These are phyloP conservation scores for Gremmenia infestans DNA, from an alignment of 2,329 filamentous ascomycete genomes.

Conservation along the genomic window DNA sequence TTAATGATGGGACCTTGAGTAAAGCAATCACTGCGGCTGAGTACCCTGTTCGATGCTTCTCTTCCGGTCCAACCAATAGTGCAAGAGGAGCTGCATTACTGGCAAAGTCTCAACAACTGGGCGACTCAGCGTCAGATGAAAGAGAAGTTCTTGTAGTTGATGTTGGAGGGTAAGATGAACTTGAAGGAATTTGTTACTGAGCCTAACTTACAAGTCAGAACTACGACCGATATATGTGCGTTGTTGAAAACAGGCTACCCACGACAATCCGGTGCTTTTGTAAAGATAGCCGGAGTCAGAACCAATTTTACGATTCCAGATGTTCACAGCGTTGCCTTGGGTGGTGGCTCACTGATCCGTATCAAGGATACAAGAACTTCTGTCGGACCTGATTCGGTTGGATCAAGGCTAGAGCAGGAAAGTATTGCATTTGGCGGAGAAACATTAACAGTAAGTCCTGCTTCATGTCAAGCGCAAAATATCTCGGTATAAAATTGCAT, in stretches of 20 bases:
- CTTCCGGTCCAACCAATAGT: slow-evolving; percentile 59
- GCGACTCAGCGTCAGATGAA: slow-evolving; percentile 13
- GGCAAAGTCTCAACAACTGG: slow-evolving; percentile 15
- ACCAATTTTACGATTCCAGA: slow-evolving; percentile 56
- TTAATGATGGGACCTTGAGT: slow-evolving; percentile 60
- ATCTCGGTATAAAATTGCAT: slow-evolving; percentile 18
- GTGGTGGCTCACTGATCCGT: slow-evolving; percentile 46
- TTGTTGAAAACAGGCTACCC: slow-evolving; percentile 55
- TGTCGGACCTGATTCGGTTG: slow-evolving; percentile 54
- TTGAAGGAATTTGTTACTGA: neutral
- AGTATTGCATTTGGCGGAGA: slow-evolving; percentile 49
- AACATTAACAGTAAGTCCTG: slow-evolving; percentile 47
- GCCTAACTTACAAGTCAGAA: slow-evolving; percentile 33
- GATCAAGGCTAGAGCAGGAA: slow-evolving; percentile 43
- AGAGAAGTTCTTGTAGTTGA: slow-evolving; percentile 42
- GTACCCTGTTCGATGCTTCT: slow-evolving; percentile 57
- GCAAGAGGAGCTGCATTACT: slow-evolving; percentile 60
- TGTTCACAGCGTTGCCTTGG: slow-evolving; percentile 51
- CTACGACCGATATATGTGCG: slow-evolving; percentile 55
- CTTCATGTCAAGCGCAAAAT: neutral
- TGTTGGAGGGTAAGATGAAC: slow-evolving; percentile 41
- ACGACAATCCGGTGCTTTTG: slow-evolving; percentile 52
- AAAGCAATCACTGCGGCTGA: slow-evolving; percentile 48
- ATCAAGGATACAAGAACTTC: slow-evolving; percentile 42
- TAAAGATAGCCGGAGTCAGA: slow-evolving; percentile 52